Conservation (phyloP, 768 basidiomycete species). For the Boletus rubescentipes region DNA sequence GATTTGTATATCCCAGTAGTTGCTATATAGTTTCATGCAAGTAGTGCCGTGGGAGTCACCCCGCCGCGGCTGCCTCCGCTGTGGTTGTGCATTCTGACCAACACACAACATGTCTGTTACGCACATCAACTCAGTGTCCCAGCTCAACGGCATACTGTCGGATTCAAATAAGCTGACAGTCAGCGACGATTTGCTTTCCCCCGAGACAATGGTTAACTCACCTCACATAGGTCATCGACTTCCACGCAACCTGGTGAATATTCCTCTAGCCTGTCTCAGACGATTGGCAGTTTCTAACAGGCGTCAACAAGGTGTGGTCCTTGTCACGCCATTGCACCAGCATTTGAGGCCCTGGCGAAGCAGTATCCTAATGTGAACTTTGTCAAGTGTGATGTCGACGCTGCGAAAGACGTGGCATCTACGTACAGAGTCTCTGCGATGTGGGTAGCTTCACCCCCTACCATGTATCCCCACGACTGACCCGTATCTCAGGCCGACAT, state of each 20-base stretch:
- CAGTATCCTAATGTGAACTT: constrained; percentile 74
- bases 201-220: not conserved
- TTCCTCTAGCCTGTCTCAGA: constrained; percentile 11
- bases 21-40: too few relatives aligned
- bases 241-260: constrained; percentile 75
- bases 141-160: constrained; percentile 59
- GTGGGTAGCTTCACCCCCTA: constrained; percentile 38
- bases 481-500: constrained; percentile 65
- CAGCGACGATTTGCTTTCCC: constrained; percentile 10
- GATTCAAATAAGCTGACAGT: constrained; percentile 69
- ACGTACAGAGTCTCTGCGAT: constrained; percentile 69
- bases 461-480: not conserved
- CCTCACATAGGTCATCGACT: constrained; percentile 69
- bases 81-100: not conserved
- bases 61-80: too few relatives aligned
- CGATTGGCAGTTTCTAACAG: constrained; percentile 7
- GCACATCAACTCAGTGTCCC: constrained; percentile 59
- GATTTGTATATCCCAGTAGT: constrained; percentile 4
- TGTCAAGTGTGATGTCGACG: constrained; percentile 81
- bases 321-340: constrained; percentile 80
- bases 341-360: constrained; percentile 67
- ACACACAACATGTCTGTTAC: constrained; percentile 51
- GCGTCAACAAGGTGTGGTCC: constrained; percentile 69
- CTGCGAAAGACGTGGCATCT: constrained; percentile 63
- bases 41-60: too few relatives aligned